These are phyloP conservation scores for Perkinsus olseni DNA, from an alignment of 169 alveolate species.

Conservation along the genomic window DNA sequence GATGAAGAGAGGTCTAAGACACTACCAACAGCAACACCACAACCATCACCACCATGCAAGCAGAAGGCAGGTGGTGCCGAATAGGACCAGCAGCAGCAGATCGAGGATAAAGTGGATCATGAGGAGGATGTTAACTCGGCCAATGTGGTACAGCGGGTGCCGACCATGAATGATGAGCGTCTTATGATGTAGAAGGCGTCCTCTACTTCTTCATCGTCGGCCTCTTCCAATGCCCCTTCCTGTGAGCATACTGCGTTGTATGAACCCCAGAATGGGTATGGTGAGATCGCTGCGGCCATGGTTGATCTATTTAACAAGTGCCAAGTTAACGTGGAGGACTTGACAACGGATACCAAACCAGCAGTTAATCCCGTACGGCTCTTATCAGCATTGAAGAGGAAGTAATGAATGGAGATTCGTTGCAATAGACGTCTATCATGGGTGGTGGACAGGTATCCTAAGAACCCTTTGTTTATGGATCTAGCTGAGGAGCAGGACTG, in stretches of 20 bases:
- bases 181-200: not conserved
- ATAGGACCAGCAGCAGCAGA: not conserved
- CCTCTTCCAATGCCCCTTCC: not conserved
- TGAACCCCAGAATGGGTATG: not conserved
- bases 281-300: not conserved
- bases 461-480: not conserved
- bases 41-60: not conserved
- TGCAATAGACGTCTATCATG: not conserved
- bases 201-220: not conserved
- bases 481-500: not conserved
- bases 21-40: not conserved
- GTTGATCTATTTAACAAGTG: not conserved
- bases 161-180: no score
- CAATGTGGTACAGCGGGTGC: no score
- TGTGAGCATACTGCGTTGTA: not conserved
- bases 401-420: not conserved
- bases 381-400: not conserved
- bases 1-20: not conserved
- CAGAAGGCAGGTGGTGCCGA: no score
- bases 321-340: not conserved
- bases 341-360: not conserved
- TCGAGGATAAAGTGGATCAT: not conserved
- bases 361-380: not conserved
- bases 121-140: not conserved
- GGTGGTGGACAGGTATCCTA: not conserved